These are phyloP conservation scores for Meyerozyma carpophila DNA, from an alignment of 1,139 yeast species.

Conservation along the genomic window DNA sequence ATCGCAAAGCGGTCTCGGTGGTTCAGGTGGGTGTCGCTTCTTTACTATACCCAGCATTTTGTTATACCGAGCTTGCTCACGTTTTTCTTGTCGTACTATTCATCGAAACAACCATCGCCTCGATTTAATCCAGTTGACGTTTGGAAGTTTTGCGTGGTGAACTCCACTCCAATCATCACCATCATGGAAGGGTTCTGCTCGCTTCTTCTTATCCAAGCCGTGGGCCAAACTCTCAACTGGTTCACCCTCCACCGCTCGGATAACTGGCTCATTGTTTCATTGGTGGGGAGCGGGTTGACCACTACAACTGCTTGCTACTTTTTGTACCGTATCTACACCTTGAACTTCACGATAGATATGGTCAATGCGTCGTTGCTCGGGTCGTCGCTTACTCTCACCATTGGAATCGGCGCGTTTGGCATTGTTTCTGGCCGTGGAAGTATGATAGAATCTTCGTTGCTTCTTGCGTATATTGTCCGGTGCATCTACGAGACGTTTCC, in stretches of 20 bases:
- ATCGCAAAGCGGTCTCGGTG: slow-evolving; percentile 43
- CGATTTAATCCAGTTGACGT: slow-evolving; percentile 19
- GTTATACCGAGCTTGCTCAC: slow-evolving; percentile 78
- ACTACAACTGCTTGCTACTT: slow-evolving; percentile 74
- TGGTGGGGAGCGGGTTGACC: slow-evolving; percentile 69
- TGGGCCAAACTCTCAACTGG: slow-evolving; percentile 80
- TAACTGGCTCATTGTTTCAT: slow-evolving; percentile 72
- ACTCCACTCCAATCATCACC: slow-evolving; percentile 85
- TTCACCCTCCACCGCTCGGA: slow-evolving; percentile 64
- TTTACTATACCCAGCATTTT: slow-evolving; percentile 78
- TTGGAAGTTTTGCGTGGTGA: slow-evolving; percentile 68
- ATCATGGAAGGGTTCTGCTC: slow-evolving; percentile 91
- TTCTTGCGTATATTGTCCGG: slow-evolving; percentile 87
- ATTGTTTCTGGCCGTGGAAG: slow-evolving; percentile 80
- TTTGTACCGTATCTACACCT: slow-evolving; percentile 75
- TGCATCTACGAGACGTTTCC: slow-evolving; percentile 91
- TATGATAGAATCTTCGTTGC: slow-evolving; percentile 79
- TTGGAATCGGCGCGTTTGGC: slow-evolving; percentile 76
- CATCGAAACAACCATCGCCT: slow-evolving; percentile 23
- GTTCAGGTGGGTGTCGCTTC: slow-evolving; percentile 48
- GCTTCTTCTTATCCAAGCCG: slow-evolving; percentile 79
- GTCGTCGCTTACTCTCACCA: slow-evolving; percentile 70
- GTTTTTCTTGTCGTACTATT: slow-evolving; percentile 54
- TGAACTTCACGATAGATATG: slow-evolving; percentile 65
- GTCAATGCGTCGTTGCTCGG: slow-evolving; percentile 82